phyloP scores from a whole-genome alignment of 495 filamentous ascomycete species.

The Lasiosphaeria hispida region DNA sequence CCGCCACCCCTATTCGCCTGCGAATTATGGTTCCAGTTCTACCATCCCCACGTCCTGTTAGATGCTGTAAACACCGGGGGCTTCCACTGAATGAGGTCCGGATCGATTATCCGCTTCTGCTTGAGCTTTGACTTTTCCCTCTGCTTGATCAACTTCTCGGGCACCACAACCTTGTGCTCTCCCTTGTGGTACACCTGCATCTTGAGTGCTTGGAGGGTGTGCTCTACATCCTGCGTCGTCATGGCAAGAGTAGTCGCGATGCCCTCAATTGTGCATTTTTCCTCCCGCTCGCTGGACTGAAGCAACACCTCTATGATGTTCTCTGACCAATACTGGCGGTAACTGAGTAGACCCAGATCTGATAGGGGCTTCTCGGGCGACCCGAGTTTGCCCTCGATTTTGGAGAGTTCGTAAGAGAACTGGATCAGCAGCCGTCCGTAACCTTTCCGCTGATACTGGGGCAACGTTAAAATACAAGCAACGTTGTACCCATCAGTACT shows the following conservation, averaged over 20 bases:
- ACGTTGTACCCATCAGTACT: slow-evolving; percentile 95
- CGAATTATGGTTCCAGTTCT: slow-evolving; percentile 12
- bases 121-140: slow-evolving; percentile 75
- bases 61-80: slow-evolving; percentile 91
- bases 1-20: not conserved
- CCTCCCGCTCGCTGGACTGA: slow-evolving; percentile 55
- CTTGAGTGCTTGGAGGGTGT: slow-evolving; percentile 85
- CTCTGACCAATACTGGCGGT: slow-evolving; percentile 96
- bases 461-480: slow-evolving; percentile 93
- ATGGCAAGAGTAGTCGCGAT: slow-evolving; percentile 78
- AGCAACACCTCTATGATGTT: slow-evolving; percentile 82
- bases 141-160: slow-evolving; percentile 63
- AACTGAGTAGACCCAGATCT: slow-evolving; percentile 86
- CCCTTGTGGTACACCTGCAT: slow-evolving; percentile 94
- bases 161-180: slow-evolving; percentile 87
- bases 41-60: slow-evolving; percentile 96
- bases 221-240: slow-evolving; percentile 93
- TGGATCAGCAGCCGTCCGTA: slow-evolving; percentile 92
- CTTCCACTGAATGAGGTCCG: slow-evolving; percentile 84
- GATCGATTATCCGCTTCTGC: slow-evolving; percentile 68
- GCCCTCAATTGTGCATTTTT: slow-evolving; percentile 76
- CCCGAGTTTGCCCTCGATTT: slow-evolving; percentile 89
- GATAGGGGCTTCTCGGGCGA: slow-evolving; percentile 95
- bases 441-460: slow-evolving; percentile 91
- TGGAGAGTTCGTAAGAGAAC: slow-evolving; percentile 96